Evolutionary conservation across 352 stramenopile genomes (phyloP), one percentile per base, ranked within the genome.

Genomic region (Pythium scleroteichum): DNA sequence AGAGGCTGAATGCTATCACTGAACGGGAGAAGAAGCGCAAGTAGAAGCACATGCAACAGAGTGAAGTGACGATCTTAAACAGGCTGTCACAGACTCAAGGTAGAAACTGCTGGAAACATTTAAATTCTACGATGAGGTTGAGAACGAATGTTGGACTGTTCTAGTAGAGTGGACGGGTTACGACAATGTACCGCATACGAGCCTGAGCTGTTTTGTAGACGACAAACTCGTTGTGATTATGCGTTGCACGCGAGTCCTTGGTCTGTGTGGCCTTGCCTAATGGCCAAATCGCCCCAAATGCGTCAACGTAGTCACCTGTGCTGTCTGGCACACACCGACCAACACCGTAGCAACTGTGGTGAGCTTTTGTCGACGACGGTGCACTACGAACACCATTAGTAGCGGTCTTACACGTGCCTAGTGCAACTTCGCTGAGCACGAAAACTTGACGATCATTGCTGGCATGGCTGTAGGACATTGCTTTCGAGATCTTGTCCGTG

Each of bases 1-100:
- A 99, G 71, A 86, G 97, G 14, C 79, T 99, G 8, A 88, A 83
- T 41, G 95, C 94, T n/a, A 98, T 99, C 58, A 72, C 72, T 1
- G 65, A 57, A 4, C 65, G 76, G 38, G 77, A 71, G 14, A 89
- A 88, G 72, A 90, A 91, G 60, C 69, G 67, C 20, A 57, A 82
- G 68, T 88, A 62, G 32, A 47, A 19, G 32, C 9, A 40, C 12
- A 52, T 32, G 23, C 14, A 24, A 27, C 2, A 52, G 38, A 22
- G 20, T 14, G 2, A 32, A 50, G 12, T 20, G n/a, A 26, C 17
- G 10, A 5, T 5, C 10, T 35, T 35, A 35, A 35, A 10, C 29
- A 35, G 5, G 29, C 10, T 10, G 29, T 35, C 29, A n/a, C 24
- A 19, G 38, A 59, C 51, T 35, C 19, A 41, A 56, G 3, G 0